Base-by-base conservation (phyloP, 2,329 filamentous ascomycete species). In the Aspergillus pseudoterreus region DNA sequence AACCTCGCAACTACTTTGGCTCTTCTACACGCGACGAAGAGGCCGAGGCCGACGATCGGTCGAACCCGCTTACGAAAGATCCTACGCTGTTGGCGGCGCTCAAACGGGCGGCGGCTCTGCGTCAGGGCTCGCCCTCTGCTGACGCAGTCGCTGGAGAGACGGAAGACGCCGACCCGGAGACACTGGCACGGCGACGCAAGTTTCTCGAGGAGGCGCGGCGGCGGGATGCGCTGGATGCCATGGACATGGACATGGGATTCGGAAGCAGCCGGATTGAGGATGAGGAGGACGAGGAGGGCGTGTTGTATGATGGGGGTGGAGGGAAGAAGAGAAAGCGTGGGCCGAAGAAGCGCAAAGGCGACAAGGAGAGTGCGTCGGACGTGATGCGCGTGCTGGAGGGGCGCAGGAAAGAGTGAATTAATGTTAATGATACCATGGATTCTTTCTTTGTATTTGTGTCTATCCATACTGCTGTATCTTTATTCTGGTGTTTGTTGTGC, bases 241-340 rank as follows among this genome's bases (percentile, higher is more conserved):
- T 92, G 51, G 92, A 99, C 71, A 81, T 99, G 73, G 94, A 99
- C 65, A 83, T 97, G 78, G 92, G 92, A 54, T 97, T 99, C 65
- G 94, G 94, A 32, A 89, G 85, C 17, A 94, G 87, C 64, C 82
- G 92, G 24, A 86, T 90, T 63, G 91, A 89, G 49, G 91, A 92
- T 45, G 92, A 92, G 53, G 92, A 95, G 57, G 82, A 87, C 57
- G 88, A 91, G 38, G 66, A 73, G 70, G 92, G 49, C 84, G 82
- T 36, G 75, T 83, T 62, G 89, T 68, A 72, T 51, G 68, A 66
- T n/a, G 64, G 42, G 17, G 51, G 53, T 24, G 64, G 65, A 27
- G 63, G 62, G 6, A 73, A 68, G 54, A 75, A 74, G 63, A 71
- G 75, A 55, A 78, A 78, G 72, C 82, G 87, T 54, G 74, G 75